Percentiles rank a stretch among this genome's conserved stretches.
phyloP scores from a whole-genome alignment of 805 yeast genomes.

The Yarrowia divulgata region DNA sequence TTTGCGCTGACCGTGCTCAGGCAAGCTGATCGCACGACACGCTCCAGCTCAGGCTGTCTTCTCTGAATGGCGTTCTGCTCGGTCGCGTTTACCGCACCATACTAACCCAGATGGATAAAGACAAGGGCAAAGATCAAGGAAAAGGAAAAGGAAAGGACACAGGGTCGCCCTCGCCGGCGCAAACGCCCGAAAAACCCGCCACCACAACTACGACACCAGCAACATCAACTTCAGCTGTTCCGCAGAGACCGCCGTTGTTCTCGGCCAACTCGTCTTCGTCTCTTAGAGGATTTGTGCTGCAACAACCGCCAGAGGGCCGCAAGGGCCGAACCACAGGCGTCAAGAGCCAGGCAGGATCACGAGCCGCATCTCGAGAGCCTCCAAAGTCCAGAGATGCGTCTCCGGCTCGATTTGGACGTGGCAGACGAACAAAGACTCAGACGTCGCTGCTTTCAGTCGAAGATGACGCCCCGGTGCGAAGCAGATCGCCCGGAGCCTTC shows the following conservation, averaged over 20 bases:
- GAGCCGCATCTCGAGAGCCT: conserved; percentile 19
- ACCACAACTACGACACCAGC: background rate
- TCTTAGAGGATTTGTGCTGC: conserved; percentile 17
- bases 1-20: no score
- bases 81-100: no score
- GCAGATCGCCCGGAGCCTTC: conserved; percentile 22
- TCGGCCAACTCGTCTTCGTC: conserved; percentile 32
- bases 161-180: conserved; percentile 21
- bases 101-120: conserved; percentile 33
- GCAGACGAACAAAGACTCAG: background rate
- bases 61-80: no score
- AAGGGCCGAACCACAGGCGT: conserved; percentile 28
- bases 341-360: conserved; percentile 5
- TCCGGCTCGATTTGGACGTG: conserved; percentile 13
- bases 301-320: conserved; percentile 25
- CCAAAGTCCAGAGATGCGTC: conserved; percentile 24
- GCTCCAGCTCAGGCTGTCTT: no score
- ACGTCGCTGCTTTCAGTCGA: conserved; percentile 14
- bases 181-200: conserved; percentile 11
- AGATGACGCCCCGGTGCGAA: conserved; percentile 4
- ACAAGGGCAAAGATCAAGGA: conserved; percentile 12
- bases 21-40: no score
- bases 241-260: conserved; percentile 19
- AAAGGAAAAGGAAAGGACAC: conserved; percentile 26
- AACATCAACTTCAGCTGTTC: background rate